These are phyloP conservation scores for Pythium grandisporangium DNA, from an alignment of 352 stramenopile species.

Conservation along the genomic window DNA sequence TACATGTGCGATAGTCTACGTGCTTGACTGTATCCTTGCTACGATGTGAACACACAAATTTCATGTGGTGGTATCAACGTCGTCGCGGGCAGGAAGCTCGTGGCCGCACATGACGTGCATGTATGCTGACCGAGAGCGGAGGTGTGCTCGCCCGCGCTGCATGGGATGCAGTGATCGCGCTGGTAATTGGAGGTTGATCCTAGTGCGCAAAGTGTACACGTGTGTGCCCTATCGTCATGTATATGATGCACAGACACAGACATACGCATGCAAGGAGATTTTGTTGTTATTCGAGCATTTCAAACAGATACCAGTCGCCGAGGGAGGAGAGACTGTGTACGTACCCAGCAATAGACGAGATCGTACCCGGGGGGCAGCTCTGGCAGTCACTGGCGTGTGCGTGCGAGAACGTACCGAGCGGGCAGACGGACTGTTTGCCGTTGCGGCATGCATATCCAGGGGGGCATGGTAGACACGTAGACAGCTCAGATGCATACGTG, in stretches of 20 bases:
- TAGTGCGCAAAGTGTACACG: conserved; percentile 29
- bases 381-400: conserved; percentile 32
- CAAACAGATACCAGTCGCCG: background rate
- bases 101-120: conserved; percentile 29
- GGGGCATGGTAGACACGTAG: conserved; percentile 30
- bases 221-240: conserved; percentile 15
- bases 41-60: no score
- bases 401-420: conserved; percentile 30
- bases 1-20: no score
- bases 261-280: no score
- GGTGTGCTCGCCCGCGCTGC: conserved; percentile 28
- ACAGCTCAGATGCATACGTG: conserved; percentile 31
- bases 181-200: conserved; percentile 41
- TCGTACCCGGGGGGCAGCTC: conserved; percentile 47
- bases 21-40: no score
- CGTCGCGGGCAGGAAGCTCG: no score
- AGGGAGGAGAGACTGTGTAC: background rate
- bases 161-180: conserved; percentile 43
- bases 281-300: no score
- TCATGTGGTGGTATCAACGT: no score
- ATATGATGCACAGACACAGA: background rate
- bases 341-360: conserved; percentile 30
- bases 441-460: conserved; percentile 49
- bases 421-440: conserved; percentile 31
- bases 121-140: conserved; percentile 26